Conservation (phyloP, 352 stramenopile species). For the Blastocystis sp. region DNA sequence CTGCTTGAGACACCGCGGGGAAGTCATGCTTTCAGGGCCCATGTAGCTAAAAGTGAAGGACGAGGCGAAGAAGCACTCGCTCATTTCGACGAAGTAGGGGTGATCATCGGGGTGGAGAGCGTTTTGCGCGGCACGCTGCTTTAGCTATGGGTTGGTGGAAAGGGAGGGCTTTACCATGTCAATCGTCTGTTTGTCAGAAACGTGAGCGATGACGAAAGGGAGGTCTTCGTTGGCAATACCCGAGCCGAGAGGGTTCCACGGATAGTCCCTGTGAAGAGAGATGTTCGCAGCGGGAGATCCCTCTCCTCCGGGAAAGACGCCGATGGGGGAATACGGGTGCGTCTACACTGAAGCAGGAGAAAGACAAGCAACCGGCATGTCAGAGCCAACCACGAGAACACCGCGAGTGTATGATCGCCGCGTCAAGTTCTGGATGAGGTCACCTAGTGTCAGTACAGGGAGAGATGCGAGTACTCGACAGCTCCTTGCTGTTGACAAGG, state of each 20-base stretch:
- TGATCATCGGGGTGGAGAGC: background rate
- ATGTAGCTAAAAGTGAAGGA: conserved; percentile 49
- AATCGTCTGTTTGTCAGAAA: conserved; percentile 4
- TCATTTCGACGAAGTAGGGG: conserved; percentile 53
- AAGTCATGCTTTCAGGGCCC: conserved; percentile 59
- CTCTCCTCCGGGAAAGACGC: conserved; percentile 10
- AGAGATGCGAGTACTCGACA: background rate
- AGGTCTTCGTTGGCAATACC: conserved; percentile 13
- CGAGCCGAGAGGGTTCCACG: conserved; percentile 46
- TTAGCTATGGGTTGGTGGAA: background rate
- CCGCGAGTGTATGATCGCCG: background rate
- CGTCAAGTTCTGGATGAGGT: background rate
- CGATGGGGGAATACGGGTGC: conserved; percentile 38
- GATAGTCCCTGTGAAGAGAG: conserved; percentile 46
- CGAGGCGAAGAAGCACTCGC: background rate
- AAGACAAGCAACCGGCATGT: background rate
- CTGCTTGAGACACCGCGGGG: conserved; percentile 16
- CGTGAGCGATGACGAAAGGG: conserved; percentile 2
- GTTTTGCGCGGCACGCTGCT: conserved; percentile 5
- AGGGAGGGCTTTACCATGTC: no score
- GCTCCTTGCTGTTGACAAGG: background rate
- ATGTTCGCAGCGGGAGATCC: conserved; percentile 44
- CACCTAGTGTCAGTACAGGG: background rate
- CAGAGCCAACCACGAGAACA: conserved; percentile 7
- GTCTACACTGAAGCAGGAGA: background rate